Conservation (phyloP, 1,139 yeast species). For the Candida sojae region DNA sequence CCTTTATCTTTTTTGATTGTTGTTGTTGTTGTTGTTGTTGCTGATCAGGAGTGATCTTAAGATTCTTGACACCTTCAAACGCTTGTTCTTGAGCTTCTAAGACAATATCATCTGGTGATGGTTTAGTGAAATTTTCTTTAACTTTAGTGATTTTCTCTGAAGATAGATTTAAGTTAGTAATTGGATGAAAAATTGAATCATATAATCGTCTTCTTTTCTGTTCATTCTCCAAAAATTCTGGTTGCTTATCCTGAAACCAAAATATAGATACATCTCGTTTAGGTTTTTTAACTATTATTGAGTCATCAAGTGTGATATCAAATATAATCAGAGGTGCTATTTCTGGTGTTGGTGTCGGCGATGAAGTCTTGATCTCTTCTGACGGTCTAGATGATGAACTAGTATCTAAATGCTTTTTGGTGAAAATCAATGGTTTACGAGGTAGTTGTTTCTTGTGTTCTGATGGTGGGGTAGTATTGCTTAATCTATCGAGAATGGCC, state of each 20-base stretch:
- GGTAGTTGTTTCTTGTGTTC: slow-evolving; percentile 1
- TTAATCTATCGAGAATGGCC: slow-evolving; percentile 23
- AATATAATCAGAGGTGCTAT: slow-evolving; percentile 9
- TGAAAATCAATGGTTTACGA: slow-evolving; percentile 4
- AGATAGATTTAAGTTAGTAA: slow-evolving; percentile 47
- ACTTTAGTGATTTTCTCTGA: slow-evolving; percentile 45
- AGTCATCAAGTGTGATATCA: slow-evolving; percentile 21
- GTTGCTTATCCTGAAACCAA: slow-evolving; percentile 15
- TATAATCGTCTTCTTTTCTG: slow-evolving; percentile 25
- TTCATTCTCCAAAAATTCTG: slow-evolving; percentile 12
- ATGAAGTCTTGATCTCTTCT: too few species aligned
- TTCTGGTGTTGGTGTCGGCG: neutral
- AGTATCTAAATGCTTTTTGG: slow-evolving; percentile 1
- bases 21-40: slow-evolving; percentile 15
- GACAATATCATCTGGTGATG: slow-evolving; percentile 84
- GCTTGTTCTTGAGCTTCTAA: slow-evolving; percentile 61
- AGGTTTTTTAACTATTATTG: slow-evolving; percentile 20
- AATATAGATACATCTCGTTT: slow-evolving; percentile 20
- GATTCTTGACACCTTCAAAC: slow-evolving; percentile 40
- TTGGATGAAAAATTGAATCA: slow-evolving; percentile 27
- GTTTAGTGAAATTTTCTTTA: slow-evolving; percentile 58
- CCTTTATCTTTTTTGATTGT: slow-evolving; percentile 16
- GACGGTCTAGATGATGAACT: neutral
- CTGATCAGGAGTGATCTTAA: slow-evolving; percentile 18
- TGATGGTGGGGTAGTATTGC: slow-evolving; percentile 2